phyloP scores from a whole-genome alignment of 768 basidiomycete species.

The Auriscalpium orientale region DNA sequence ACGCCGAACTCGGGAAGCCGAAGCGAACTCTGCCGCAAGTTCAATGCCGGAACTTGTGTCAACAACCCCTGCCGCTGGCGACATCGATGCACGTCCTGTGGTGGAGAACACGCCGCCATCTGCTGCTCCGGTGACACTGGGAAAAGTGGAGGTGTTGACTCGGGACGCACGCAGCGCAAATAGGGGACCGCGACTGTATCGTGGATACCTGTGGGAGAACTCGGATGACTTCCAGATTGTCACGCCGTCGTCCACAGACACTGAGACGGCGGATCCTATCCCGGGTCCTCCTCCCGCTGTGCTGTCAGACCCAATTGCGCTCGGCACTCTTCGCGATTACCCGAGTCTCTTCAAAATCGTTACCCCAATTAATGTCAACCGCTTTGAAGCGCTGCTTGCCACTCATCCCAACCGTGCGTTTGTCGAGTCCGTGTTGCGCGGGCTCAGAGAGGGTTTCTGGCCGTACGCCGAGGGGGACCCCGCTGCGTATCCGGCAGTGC shows the following conservation, averaged over 20 bases:
- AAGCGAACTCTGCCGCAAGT: slow-evolving; percentile 16
- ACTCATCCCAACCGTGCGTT: slow-evolving; percentile 32
- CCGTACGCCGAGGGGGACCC: slow-evolving; percentile 27
- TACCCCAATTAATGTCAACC: slow-evolving; percentile 28
- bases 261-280: slow-evolving; percentile 7
- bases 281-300: slow-evolving; percentile 9
- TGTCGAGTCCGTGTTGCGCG: slow-evolving; percentile 25
- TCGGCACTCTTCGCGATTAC: slow-evolving; percentile 19
- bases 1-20: neutral
- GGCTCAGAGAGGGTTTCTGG: slow-evolving; percentile 37
- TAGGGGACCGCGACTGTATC: slow-evolving; percentile 3
- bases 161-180: neutral
- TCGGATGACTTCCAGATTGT: slow-evolving; percentile 11
- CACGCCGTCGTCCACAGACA: slow-evolving; percentile 7
- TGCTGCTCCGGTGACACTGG: neutral
- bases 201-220: slow-evolving; percentile 8
- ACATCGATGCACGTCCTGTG: slow-evolving; percentile 20
- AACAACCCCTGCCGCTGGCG: slow-evolving; percentile 6
- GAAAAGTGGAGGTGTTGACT: neutral
- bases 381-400: slow-evolving; percentile 20
- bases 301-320: slow-evolving; percentile 8
- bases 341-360: slow-evolving; percentile 30
- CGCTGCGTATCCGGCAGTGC: slow-evolving; percentile 16
- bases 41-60: slow-evolving; percentile 16
- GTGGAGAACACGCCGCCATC: slow-evolving; percentile 6